A percentile compares a stretch with the other conserved stretches of the same genome.
Conservation (phyloP, 371 early-diverging fungal genomes). For the Hamiltosporidium magnivora region DNA sequence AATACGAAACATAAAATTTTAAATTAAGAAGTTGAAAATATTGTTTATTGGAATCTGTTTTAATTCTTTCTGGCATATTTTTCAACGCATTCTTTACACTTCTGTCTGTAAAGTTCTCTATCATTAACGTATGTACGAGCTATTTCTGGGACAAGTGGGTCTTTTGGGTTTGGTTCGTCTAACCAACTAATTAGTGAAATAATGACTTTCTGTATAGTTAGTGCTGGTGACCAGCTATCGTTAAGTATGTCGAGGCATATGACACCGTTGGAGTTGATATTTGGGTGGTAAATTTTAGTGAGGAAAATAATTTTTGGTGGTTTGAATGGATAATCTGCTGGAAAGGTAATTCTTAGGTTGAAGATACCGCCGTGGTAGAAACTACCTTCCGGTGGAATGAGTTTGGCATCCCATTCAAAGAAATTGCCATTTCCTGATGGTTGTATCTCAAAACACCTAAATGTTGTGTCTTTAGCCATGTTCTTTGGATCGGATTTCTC, state of each 20-base stretch:
- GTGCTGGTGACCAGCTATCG: conserved; percentile 95
- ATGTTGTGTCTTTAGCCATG: neutral
- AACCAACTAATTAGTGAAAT: conserved; percentile 85
- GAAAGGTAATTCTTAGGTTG: conserved; percentile 89
- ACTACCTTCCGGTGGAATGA: conserved; percentile 66
- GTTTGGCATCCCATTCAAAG: conserved; percentile 68
- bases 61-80: neutral
- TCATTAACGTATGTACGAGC: conserved; percentile 88
- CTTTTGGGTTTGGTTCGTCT: conserved; percentile 91
- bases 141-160: conserved; percentile 85
- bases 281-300: conserved; percentile 75
- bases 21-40: no score
- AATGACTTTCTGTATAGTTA: conserved; percentile 83
- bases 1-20: no score
- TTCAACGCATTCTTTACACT: conserved; percentile 1
- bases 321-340: conserved; percentile 95
- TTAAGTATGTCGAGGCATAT: conserved; percentile 92
- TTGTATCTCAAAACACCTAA: conserved; percentile 54
- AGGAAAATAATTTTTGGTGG: conserved; percentile 72
- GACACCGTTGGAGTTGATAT: conserved; percentile 91
- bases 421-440: conserved; percentile 66
- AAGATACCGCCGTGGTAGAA: conserved; percentile 78
- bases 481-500: neutral
- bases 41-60: neutral
- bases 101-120: conserved; percentile 45